Base-by-base conservation (phyloP, 2,329 filamentous ascomycete genomes). In the Epichloe sibirici region DNA sequence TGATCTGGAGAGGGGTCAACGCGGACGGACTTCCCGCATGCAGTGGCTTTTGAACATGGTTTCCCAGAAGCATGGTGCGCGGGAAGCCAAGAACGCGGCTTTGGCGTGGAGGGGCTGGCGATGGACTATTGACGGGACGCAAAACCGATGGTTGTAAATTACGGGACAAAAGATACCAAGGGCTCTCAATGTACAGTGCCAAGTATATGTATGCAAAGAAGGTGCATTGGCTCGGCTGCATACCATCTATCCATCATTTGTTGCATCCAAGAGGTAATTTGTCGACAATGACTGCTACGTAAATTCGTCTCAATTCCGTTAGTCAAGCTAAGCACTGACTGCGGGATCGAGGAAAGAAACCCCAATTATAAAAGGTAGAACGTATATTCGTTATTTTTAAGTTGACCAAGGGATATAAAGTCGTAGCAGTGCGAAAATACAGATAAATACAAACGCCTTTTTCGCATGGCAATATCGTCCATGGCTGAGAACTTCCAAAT, bases 1-100 rank as follows among this genome's bases (percentile, higher is more conserved):
- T 9, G 69, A 72, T 52, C 58, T 72, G 4, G 63, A 65, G 35
- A 53, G 54, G 38, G 68, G 69, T 5, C 55, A 58, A n/a, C 53
- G 52, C 23, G 70, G 69, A 3, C 61, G 68, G 15, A 62, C 57
- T 6, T 39, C 53, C 12, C 63, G 67, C 9, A 50, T 70, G 35
- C 37, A 55, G 40, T 69, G 66, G 61, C 50, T 69, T 9, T 40
- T 65, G 37, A 47, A 51, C 11, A 54, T 70, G 39, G 53, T 65
- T 6, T 56, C 53, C n/a, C 35, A 56, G 12, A 48, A 54, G 12
- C 57, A 59, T 2, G 60, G 62, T 17, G 28, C 46, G 2, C 40
- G 59, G 37, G 54, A 58, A n/a, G 61, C 62, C 2, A 21, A 42
- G 17, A 55, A 52, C 38, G 54, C 56, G 39, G 57, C 50, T 2